These are phyloP conservation scores for Groenewaldozyma tartarivorans DNA, from an alignment of 805 yeast species.

Conservation along the genomic window DNA sequence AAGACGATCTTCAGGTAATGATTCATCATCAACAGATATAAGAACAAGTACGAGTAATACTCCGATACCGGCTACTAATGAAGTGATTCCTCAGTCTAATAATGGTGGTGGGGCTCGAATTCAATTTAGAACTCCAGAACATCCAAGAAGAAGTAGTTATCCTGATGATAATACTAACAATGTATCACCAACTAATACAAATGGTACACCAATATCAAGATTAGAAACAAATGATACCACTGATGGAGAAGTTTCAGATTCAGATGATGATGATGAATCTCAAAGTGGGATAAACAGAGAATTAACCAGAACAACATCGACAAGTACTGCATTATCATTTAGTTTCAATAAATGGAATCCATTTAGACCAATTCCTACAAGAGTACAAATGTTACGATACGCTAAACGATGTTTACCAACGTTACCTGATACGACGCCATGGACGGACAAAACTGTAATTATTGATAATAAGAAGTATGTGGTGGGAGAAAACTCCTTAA, in stretches of 20 bases:
- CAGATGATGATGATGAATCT: conserved; percentile 9
- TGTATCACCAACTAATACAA: background rate
- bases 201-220: background rate
- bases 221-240: conserved; percentile 4
- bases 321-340: conserved; percentile 7
- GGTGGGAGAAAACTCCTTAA: conserved; percentile 12
- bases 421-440: conserved; percentile 16
- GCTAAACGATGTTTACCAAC: conserved; percentile 19
- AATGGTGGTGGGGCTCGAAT: background rate
- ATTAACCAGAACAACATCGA: conserved; percentile 5
- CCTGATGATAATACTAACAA: background rate
- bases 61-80: background rate
- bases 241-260: conserved; percentile 3
- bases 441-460: conserved; percentile 18
- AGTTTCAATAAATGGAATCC: conserved; percentile 15
- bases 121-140: conserved; percentile 3
- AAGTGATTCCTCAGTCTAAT: background rate
- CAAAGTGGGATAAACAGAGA: conserved; percentile 5
- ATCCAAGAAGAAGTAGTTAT: conserved; percentile 2
- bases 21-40: background rate
- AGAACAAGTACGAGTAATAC: background rate
- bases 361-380: conserved; percentile 3
- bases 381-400: conserved; percentile 12
- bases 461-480: conserved; percentile 14
- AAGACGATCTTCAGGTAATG: background rate